Conservation (phyloP, 805 yeast species). For the Candida broadrunensis region DNA sequence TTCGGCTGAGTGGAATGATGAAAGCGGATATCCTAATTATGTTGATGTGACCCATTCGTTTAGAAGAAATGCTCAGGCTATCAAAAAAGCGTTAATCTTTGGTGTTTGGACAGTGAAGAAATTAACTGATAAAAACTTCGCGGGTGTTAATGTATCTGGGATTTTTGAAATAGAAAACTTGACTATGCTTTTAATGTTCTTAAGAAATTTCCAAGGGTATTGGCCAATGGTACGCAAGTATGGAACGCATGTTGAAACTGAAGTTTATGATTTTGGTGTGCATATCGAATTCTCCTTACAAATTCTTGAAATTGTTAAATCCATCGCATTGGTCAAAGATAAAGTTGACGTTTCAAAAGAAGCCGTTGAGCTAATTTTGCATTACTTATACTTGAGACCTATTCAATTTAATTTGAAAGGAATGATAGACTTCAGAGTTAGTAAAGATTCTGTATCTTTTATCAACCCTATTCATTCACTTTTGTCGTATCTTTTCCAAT, state of each 20-base stretch:
- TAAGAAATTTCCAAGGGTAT: slow-evolving; percentile 56
- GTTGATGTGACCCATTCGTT: slow-evolving; percentile 15
- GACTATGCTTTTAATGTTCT: slow-evolving; percentile 41
- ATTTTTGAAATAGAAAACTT: slow-evolving; percentile 37
- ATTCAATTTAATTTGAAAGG: slow-evolving; percentile 22
- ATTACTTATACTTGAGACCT: slow-evolving; percentile 25
- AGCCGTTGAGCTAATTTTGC: slow-evolving; percentile 29
- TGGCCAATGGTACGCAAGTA: slow-evolving; percentile 54
- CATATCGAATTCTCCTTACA: slow-evolving; percentile 50
- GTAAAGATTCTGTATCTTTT: slow-evolving; percentile 52
- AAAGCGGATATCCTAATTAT: slow-evolving; percentile 30
- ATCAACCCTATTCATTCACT: slow-evolving; percentile 60
- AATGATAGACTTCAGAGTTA: slow-evolving; percentile 39
- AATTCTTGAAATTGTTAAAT: slow-evolving; percentile 39
- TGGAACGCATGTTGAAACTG: slow-evolving; percentile 69
- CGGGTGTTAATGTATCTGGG: slow-evolving; percentile 9
- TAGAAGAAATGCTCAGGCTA: slow-evolving; percentile 15
- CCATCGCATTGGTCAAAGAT: slow-evolving; percentile 20
- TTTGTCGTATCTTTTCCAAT: slow-evolving; percentile 43
- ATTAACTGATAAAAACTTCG: slow-evolving; percentile 22
- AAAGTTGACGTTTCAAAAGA: slow-evolving; percentile 15
- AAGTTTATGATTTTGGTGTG: slow-evolving; percentile 46
- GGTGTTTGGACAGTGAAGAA: slow-evolving; percentile 29
- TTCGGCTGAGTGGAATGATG: slow-evolving; percentile 34
- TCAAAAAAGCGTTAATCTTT: slow-evolving; percentile 25